Evolutionary conservation across 2,329 filamentous ascomycete genomes (phyloP).

Genomic region (Cyclaneusma minus): DNA sequence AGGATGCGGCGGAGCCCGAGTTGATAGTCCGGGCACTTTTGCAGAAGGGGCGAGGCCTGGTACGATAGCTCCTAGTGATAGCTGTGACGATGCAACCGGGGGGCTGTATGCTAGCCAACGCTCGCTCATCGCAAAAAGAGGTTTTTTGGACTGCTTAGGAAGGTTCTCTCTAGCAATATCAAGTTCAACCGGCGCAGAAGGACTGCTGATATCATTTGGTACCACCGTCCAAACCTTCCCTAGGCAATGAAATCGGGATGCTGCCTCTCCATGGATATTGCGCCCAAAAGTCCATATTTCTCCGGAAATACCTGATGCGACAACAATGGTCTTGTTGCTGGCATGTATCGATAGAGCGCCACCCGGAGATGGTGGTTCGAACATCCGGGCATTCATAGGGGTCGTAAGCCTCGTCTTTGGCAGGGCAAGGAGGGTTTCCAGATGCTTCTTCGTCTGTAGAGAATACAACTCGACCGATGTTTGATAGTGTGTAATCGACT

Average conservation of each 20-base stretch:
- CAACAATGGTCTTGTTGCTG: constrained; percentile 52
- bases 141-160: constrained; percentile 39
- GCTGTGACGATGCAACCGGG: constrained; percentile 52
- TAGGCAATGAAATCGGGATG: constrained; percentile 44
- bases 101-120: constrained; percentile 70
- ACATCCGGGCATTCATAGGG: constrained; percentile 42
- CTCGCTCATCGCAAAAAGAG: constrained; percentile 53
- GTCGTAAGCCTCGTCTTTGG: constrained; percentile 44
- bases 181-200: no score
- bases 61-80: constrained; percentile 51
- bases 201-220: constrained; percentile 40
- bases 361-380: constrained; percentile 51
- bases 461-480: constrained; percentile 86
- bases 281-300: constrained; percentile 70
- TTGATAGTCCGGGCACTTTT: constrained; percentile 38
- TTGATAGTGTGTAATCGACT: constrained; percentile 50
- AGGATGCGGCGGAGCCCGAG: constrained; percentile 52
- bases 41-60: constrained; percentile 34
- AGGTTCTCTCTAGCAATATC: no score
- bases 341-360: constrained; percentile 63
- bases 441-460: constrained; percentile 52
- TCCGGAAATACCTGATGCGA: constrained; percentile 71
- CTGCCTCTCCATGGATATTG: constrained; percentile 24
- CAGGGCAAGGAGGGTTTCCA: constrained; percentile 61
- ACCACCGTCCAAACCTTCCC: constrained; percentile 88